Conservation (phyloP, 805 yeast genomes). For the Yamadazyma paraphyllophila region DNA sequence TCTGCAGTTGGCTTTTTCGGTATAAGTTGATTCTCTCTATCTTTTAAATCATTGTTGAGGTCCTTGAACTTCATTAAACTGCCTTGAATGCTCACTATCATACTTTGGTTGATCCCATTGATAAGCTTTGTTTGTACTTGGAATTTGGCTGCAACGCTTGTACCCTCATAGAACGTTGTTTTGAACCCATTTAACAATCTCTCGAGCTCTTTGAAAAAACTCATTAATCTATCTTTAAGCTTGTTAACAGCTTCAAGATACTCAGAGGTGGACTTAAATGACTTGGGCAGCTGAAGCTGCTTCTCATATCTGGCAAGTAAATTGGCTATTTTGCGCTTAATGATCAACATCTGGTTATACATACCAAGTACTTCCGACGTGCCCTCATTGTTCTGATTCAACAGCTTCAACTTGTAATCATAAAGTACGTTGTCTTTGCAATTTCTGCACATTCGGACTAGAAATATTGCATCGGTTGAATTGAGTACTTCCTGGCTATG, state of each 20-base stretch:
- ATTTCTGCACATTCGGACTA: conserved; percentile 44
- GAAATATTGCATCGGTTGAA: conserved; percentile 6
- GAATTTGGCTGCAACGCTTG: conserved; percentile 15
- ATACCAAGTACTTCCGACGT: conserved; percentile 5
- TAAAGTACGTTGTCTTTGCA: conserved; percentile 66
- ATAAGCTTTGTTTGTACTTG: conserved; percentile 18
- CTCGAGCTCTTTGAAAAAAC: conserved; percentile 33
- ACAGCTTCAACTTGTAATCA: conserved; percentile 34
- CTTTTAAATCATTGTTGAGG: conserved; percentile 48
- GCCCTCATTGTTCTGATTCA: background rate
- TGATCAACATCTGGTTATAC: conserved; percentile 9
- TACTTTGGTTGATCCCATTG: conserved; percentile 55
- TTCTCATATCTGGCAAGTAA: conserved; percentile 9
- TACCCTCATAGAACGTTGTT: conserved; percentile 16
- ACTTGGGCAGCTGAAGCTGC: background rate
- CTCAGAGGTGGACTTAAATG: background rate
- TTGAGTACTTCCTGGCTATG: conserved; percentile 16
- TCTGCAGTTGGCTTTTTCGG: conserved; percentile 18
- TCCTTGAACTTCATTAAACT: conserved; percentile 63
- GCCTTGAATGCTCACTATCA: conserved; percentile 62
- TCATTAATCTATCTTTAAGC: conserved; percentile 13
- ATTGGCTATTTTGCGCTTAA: conserved; percentile 10
- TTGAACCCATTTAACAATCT: conserved; percentile 22
- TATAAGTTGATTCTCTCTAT: conserved; percentile 17
- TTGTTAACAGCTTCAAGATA: conserved; percentile 8